Base-by-base conservation (phyloP, 768 basidiomycete genomes). In the Clavaria fumosa region DNA sequence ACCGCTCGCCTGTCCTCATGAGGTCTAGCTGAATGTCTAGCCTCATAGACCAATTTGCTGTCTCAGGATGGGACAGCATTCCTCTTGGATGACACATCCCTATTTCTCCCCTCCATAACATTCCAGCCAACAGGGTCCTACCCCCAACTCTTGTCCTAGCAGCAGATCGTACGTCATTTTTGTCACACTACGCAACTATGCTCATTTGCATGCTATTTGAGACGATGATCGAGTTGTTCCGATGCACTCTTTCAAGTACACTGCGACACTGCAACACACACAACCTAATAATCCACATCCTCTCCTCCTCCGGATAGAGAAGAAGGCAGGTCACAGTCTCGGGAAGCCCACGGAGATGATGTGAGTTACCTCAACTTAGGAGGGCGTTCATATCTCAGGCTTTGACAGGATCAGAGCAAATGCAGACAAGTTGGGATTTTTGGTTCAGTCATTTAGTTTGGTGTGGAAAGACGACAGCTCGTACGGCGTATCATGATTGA, bases 211-310 rank as follows among this genome's bases (percentile, higher is more conserved):
- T 28, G n/a, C n/a, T n/a, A n/a, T 28, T 7, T 31, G 26, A 83
- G 81, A 84, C 44, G 84, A 86, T 46, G 81, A 84, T 48, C 76
- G 84, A 22, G 84, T 88, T n/a, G 82, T 86, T 4, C 81, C 82
- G 1, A 60, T 83, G 51, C 85, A 86, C 55, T 81, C 82, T 6
- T 85, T 81, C 69, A 89, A 89, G 56, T 65, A 73, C 35, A 75
- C 77, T 0, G 85, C 85, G 12, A 72, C 73, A n/a, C 59, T 86
- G 26, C 84, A 89, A 50, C 57, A 86, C 50, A 58, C 55, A 1
- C 55, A 71, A 1, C 64, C 78, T 1, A 47, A 72, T 32, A 88
- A 85, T 52, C 69, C 71, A 0, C 57, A 83, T 47, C 85, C 84
- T 4, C 60, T 88, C 7, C 61, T 89, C 14, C 59, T 86, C 34